Evolutionary conservation across 371 early-diverging fungal species (phyloP), one percentile per base, ranked within the genome.

Genomic region (Mucor lusitanicus): DNA sequence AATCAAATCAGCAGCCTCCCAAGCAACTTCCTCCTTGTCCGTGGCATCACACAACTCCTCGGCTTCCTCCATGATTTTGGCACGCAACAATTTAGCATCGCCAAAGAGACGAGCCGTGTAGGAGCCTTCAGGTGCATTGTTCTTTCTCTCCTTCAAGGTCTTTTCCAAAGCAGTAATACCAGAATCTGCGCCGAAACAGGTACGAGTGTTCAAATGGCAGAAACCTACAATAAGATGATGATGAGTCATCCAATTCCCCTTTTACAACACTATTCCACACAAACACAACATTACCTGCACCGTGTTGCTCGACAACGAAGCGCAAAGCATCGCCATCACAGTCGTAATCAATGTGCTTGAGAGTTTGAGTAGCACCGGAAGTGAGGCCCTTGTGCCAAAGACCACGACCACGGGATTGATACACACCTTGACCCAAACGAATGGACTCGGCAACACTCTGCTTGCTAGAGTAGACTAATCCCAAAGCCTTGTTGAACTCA

Each of bases 11-110:
- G 99, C 98, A 27, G 97, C 92, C 76, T 99, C 98, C 89, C 93
- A 95, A 5, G 97, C 95, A 68, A 97, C 88, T 3, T 97, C 94
- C 1, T 90, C 88, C 28, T 79, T 79, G 2, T 76, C 78, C 11
- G 71, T 82, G 30, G 99, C 97, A 28, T 93, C 89, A 64, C 95
- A 93, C 27, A 99, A 75, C 78, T 97, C 98, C 11, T 91, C 87
- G 3, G 99, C 99, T 78, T 98, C 98, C 74, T 99, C 99, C 85
- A 94, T 87, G 63, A 99, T 92, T 86, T 99, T 99, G 70, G 95
- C 88, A 59, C 87, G 79, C 44, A 99, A 85, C 39, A 99, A 78
- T 44, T 82, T 84, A 28, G 88, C 70, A 73, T 97, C 96, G 44
- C 87, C 85, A 74, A 98, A 98, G 53, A 99, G 82, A 3, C 95